Base-by-base conservation (phyloP, 140 eudicot species). In the Oenanthe javanica region DNA sequence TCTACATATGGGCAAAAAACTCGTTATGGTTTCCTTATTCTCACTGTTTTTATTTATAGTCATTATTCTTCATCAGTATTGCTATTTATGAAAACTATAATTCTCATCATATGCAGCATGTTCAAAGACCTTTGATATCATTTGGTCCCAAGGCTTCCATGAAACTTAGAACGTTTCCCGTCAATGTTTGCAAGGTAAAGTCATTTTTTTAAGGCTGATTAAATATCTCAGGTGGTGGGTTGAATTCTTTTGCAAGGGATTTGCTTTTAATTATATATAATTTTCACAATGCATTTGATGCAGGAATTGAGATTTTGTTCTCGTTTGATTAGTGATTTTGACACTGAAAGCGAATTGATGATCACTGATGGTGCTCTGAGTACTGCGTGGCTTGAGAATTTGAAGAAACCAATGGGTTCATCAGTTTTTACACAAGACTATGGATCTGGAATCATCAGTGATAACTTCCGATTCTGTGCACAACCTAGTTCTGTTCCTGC, bases 131-230 rank as follows among this genome's bases (percentile, higher is more conserved):
- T 69, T 83, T 95, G 82, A 75, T 92, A 50, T 93, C 97, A 51
- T 95, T 95, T 84, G 99, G 99, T 75, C 99, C 99, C 46, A 95
- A 95, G 86, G 93, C 97, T 82, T 93, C 96, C 45, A 84, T 88
- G 83, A 93, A 80, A 84, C 96, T 95, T 83, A 86, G 82, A 85
- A 95, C 99, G 54, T 75, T 78, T 79, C 99, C 99, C 6, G 46
- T 89, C 70, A 86, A 89, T 82, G 96, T 93, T 82, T 89, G 89
- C 86, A 93, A 95, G 40, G 40, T 36, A 36, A 36, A 36, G 40
- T 36, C 40, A 36, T 36, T 43, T 43, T 43, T 43, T 43, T 42
- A 2, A 61, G 64, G 77, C 55, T 38, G 77, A 52, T 74, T 73
- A n/a, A 83, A 79, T 40, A 27, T 67, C 48, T 80, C 21, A 18